phyloP scores from a whole-genome alignment of 768 basidiomycete genomes.

The Tricholoma bakamatsutake region DNA sequence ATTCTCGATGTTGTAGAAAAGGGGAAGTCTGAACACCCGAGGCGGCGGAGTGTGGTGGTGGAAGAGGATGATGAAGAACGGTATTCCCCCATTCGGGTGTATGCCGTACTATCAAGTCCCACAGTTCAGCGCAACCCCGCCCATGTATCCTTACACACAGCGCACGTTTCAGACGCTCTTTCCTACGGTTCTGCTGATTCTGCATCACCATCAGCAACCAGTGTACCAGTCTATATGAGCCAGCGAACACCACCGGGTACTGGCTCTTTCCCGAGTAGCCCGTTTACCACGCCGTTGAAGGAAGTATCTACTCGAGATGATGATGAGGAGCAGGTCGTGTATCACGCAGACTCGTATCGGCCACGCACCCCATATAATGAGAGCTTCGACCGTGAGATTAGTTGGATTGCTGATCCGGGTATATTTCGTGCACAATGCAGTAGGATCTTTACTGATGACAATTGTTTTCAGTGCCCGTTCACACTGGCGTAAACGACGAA shows the following conservation, averaged over 20 bases:
- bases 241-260: slow-evolving; percentile 46
- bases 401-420: slow-evolving; percentile 78
- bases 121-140: slow-evolving; percentile 36
- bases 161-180: slow-evolving; percentile 49
- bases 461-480: slow-evolving; percentile 42
- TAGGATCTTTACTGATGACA: slow-evolving; percentile 8
- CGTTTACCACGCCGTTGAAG: slow-evolving; percentile 65
- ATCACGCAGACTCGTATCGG: slow-evolving; percentile 49
- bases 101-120: slow-evolving; percentile 35
- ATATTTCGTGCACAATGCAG: slow-evolving; percentile 18
- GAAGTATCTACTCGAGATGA: slow-evolving; percentile 55
- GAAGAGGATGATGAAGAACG: slow-evolving; percentile 66
- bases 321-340: slow-evolving; percentile 67
- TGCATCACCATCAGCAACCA: slow-evolving; percentile 30
- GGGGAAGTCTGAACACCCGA: slow-evolving; percentile 34
- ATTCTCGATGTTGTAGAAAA: slow-evolving; percentile 20
- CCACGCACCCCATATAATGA: slow-evolving; percentile 44
- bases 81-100: slow-evolving; percentile 34
- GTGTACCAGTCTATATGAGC: slow-evolving; percentile 45
- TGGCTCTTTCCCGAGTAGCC: slow-evolving; percentile 61
- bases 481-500: background rate
- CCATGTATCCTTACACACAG: slow-evolving; percentile 28
- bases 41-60: slow-evolving; percentile 60
- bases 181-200: slow-evolving; percentile 43
- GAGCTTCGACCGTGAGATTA: slow-evolving; percentile 53